A percentile compares a stretch with the other conserved stretches of the same genome.
phyloP scores from a whole-genome alignment of 2,329 filamentous ascomycete species.

The Alternaria sp. region DNA sequence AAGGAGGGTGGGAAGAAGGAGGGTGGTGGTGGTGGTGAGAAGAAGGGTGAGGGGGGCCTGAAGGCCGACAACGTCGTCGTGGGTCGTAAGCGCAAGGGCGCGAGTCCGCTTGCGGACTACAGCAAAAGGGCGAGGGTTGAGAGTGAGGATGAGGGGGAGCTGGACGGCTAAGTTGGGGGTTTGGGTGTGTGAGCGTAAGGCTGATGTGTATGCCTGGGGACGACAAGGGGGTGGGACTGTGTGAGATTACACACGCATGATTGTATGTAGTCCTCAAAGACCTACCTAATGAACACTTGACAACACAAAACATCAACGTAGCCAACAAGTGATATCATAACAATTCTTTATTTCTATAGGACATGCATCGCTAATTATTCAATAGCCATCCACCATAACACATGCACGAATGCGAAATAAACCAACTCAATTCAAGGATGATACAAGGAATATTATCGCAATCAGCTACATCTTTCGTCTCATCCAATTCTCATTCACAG shows the following conservation, averaged over 20 bases:
- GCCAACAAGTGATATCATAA: neutral
- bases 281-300: too few relatives aligned
- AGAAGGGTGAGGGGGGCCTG: neutral
- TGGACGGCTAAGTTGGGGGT: neutral
- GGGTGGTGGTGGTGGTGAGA: neutral
- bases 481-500: neutral
- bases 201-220: neutral
- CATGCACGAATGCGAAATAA: neutral
- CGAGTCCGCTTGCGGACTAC: neutral
- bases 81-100: neutral
- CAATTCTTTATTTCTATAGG: neutral
- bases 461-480: neutral
- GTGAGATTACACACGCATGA: neutral
- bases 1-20: neutral
- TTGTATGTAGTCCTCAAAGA: neutral
- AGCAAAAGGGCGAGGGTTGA: neutral
- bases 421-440: neutral
- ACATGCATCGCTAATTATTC: neutral
- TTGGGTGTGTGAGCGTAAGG: neutral
- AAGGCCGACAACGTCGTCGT: neutral
- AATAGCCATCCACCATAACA: neutral
- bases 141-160: neutral
- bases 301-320: neutral
- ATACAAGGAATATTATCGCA: neutral
- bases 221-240: neutral